Evolutionary conservation across 352 stramenopile species (phyloP).

Genomic region (Phytophthora citricola): DNA sequence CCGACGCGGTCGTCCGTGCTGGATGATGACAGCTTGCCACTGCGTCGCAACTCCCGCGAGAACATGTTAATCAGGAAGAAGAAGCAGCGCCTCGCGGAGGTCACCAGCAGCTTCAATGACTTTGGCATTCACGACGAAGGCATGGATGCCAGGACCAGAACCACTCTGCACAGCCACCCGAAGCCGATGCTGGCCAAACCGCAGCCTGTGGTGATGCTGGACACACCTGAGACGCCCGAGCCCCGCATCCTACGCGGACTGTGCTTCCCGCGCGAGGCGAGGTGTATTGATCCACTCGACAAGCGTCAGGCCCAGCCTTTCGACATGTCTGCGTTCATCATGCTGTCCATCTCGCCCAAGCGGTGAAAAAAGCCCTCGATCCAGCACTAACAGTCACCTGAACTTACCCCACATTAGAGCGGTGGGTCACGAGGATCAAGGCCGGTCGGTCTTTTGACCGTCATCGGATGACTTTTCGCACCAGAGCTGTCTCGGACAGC

Average conservation of each 20-base stretch:
- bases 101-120: conserved; percentile 29
- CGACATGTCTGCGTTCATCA: conserved; percentile 58
- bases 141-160: background rate
- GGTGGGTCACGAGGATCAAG: conserved; percentile 5
- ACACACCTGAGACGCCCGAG: conserved; percentile 41
- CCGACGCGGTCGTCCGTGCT: conserved; percentile 18
- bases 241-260: conserved; percentile 31
- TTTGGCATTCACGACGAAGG: conserved; percentile 19
- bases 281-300: conserved; percentile 44
- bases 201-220: conserved; percentile 14
- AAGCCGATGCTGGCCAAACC: conserved; percentile 8
- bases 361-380: conserved; percentile 20
- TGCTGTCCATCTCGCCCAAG: conserved; percentile 45
- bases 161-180: background rate
- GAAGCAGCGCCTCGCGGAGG: conserved; percentile 34
- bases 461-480: background rate
- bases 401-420: conserved; percentile 15
- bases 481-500: background rate
- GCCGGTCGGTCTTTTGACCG: background rate
- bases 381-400: conserved; percentile 1
- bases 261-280: conserved; percentile 32
- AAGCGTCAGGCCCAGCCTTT: conserved; percentile 43
- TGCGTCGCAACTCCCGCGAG: conserved; percentile 53
- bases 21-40: conserved; percentile 33
- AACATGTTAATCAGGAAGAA: conserved; percentile 40